These are phyloP conservation scores for Murraya paniculata DNA, from an alignment of 345 rosid species.

Conservation along the genomic window DNA sequence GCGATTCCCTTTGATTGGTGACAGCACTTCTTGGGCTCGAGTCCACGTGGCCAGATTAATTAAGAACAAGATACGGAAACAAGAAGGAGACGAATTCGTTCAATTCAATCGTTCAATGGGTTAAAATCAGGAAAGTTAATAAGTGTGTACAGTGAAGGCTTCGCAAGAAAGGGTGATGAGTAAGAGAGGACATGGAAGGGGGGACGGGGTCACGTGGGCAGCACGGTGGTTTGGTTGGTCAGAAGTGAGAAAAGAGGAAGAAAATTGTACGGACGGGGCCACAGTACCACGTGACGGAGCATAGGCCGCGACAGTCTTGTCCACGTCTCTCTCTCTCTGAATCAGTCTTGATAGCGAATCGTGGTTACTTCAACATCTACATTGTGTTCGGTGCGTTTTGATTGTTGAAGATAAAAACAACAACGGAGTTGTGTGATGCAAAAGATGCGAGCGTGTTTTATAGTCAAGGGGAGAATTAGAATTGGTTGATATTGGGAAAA, in stretches of 20 bases:
- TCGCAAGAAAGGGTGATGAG: background rate
- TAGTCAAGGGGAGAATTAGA: no score
- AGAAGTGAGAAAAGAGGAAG: background rate
- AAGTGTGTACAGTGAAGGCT: background rate
- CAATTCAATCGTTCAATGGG: background rate
- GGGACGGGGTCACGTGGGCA: slow-evolving; percentile 27
- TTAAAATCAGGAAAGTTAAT: no score
- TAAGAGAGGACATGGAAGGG: background rate
- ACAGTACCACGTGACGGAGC: slow-evolving; percentile 15
- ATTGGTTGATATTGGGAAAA: no score
- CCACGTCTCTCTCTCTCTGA: background rate
- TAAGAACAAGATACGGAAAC: no score
- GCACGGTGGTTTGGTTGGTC: background rate
- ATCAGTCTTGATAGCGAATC: background rate
- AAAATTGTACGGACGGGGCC: slow-evolving; percentile 21
- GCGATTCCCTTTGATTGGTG: background rate
- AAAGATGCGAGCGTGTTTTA: background rate
- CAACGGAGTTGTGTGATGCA: background rate
- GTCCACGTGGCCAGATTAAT: background rate
- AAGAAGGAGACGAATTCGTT: background rate
- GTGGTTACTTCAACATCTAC: no score
- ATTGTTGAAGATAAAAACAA: background rate
- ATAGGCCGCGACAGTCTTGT: background rate
- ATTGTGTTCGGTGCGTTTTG: background rate
- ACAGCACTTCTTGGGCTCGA: background rate